Evolutionary conservation across 306 rosid genomes (phyloP), one percentile per base, ranked within the genome.

Genomic region (Inga leiocalycina): DNA sequence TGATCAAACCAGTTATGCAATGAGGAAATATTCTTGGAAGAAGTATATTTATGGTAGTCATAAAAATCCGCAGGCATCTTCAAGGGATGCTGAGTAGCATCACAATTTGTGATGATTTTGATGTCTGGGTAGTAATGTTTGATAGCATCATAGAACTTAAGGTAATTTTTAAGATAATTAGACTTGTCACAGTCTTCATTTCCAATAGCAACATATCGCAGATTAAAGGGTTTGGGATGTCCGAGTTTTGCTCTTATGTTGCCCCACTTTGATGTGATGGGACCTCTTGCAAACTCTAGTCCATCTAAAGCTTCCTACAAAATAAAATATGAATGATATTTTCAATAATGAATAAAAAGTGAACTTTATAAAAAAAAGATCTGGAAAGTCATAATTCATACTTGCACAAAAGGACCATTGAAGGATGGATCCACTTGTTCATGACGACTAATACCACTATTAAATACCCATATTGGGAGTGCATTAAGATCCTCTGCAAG

Each of bases 401-500:
- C 43, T 39, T 39, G 43, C 8, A 39, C 43, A 39, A 39, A 39
- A 39, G 8, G 43, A 39, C 43, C 43, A 5, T 6, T 39, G 8
- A 39, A 39, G 8, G 43, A 39, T 39, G 43, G 43, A 39, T 39
- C 8, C 8, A 39, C 43, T 39, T 39, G 43, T 39, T 39, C 43
- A 39, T 39, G 43, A 39, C 8, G 43, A 39, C 43, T 39, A 11
- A 62, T 4, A 12, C 68, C 68, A 27, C 11, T 24, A 2, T 62
- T 62, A 10, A 62, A 62, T 10, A 62, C 35, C 68, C 68, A 62
- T 27, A 62, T 10, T 22, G 68, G 68, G 17, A 11, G 15, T 27
- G 68, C 8, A 11, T 24, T 24, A 12, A 94, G 92, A 77, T 94
- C 97, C 81, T 94, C 97, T 39, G 94, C 85, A 45, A 94, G 94